Base-by-base conservation (phyloP, 2,329 filamentous ascomycete species). In the Microdochium trichocladiopsis region DNA sequence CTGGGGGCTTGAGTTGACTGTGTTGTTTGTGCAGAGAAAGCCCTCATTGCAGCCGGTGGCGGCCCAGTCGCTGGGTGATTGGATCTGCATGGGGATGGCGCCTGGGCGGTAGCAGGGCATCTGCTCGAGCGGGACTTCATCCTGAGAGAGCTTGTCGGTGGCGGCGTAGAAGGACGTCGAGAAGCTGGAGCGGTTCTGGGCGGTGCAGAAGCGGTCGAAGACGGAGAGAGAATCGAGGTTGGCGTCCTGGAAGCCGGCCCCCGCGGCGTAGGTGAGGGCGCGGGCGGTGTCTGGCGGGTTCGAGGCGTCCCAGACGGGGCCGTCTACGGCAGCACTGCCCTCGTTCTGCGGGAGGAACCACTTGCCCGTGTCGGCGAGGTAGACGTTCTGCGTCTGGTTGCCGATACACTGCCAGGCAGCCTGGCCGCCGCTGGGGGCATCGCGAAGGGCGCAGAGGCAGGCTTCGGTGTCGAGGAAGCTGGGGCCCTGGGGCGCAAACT, bases 1-100 rank as follows among this genome's bases (percentile, higher is more conserved):
- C 51, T 74, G 69, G 8, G 72, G 72, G 6, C 75, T 60, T 1
- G 72, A 75, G 54, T 75, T 75, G 43, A 72, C 63, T 4, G 72
- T 75, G 53, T 74, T 75, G 50, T 75, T 75, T 31, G 59, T 54
- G 53, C 73, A 76, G 22, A 72, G 57, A 41, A 76, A 76, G 3
- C 73, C 73, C 36, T 65, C 60, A 8, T 58, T 63, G 51, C 73
- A 76, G 2, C 73, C 72, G 4, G 63, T 51, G 11, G 53, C 36
- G 24, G 61, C 51, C 73, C 72, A 76, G 5, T 60, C 60, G 1
- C 60, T 57, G 9, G 67, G 62, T 24, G 60, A 57, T 53, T 74
- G 71, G 2, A 76, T 69, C 50, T 67, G 63, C 22, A 76, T 59
- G 1, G 72, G 72, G 4, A 72, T 49, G 2, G 70, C 71, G 2